A percentile compares a stretch with the other conserved stretches of the same genome.
Conservation (phyloP, 208 protist genomes). For the Angomonas ambiguus region DNA sequence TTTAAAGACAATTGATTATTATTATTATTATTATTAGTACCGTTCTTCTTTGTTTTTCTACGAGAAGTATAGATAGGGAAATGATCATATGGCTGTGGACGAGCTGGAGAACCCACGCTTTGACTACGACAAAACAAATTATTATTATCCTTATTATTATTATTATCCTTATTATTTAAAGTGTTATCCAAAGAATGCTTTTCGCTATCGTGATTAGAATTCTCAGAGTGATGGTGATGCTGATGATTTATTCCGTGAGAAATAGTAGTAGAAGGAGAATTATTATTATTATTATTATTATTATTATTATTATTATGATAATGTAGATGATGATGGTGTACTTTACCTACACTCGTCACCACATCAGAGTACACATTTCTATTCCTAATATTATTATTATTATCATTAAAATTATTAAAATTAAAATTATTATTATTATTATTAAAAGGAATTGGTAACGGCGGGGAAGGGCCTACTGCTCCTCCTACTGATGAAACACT, state of each 20-base stretch:
- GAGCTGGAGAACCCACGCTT: background rate
- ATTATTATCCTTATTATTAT: slow-evolving; percentile 1
- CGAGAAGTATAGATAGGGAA: too few species aligned
- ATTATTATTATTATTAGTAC: background rate
- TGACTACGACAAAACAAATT: background rate
- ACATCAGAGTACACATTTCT: background rate
- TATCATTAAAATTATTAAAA: background rate
- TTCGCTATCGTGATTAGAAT: too few species aligned
- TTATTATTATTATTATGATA: slow-evolving; percentile 9
- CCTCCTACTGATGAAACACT: background rate
- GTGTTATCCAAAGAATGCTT: too few species aligned
- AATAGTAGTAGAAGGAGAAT: background rate
- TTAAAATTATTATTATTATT: background rate
- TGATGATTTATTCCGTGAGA: too few species aligned
- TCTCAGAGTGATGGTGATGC: too few species aligned
- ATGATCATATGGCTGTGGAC: too few species aligned
- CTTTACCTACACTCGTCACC: background rate
- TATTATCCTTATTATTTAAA: slow-evolving; percentile 9
- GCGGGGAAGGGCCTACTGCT: background rate
- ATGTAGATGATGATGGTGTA: slow-evolving; percentile 14
- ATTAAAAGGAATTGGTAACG: background rate
- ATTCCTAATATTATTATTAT: background rate
- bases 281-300: background rate
- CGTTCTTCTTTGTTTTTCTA: too few species aligned
- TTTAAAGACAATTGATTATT: too few species aligned